These are phyloP conservation scores for Candida sonorensis DNA, from an alignment of 805 yeast species.

Conservation along the genomic window DNA sequence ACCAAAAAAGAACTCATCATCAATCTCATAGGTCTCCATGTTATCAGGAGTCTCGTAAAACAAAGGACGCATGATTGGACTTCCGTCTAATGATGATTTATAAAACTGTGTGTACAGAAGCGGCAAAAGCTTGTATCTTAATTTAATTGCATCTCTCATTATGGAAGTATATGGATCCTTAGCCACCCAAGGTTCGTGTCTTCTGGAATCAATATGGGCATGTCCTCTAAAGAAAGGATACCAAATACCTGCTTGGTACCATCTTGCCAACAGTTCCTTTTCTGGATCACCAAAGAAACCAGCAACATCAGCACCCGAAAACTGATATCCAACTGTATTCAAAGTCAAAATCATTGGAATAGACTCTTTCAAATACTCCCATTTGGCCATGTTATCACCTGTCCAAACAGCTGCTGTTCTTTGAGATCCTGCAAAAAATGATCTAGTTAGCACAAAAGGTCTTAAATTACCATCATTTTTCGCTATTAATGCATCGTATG, in stretches of 20 bases:
- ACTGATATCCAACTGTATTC: constrained; percentile 82
- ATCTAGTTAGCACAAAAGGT: constrained; percentile 83
- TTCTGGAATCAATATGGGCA: constrained; percentile 88
- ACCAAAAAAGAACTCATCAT: constrained; percentile 81
- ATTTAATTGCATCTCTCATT: constrained; percentile 62
- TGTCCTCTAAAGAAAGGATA: constrained; percentile 96
- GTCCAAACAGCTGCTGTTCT: constrained; percentile 94
- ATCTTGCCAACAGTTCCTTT: constrained; percentile 72
- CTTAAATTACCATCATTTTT: constrained; percentile 51
- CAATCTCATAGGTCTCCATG: constrained; percentile 47
- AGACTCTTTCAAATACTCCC: constrained; percentile 79
- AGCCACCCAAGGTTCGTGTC: constrained; percentile 89
- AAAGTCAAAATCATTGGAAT: constrained; percentile 83
- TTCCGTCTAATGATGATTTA: constrained; percentile 51
- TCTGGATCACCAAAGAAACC: constrained; percentile 93
- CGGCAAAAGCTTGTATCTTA: constrained; percentile 76
- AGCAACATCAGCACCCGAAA: constrained; percentile 94
- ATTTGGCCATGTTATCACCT: constrained; percentile 90
- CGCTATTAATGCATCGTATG: constrained; percentile 55
- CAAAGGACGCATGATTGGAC: constrained; percentile 68
- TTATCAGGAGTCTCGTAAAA: constrained; percentile 49
- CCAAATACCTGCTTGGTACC: constrained; percentile 96
- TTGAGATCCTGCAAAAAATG: constrained; percentile 90
- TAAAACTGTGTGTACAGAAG: constrained; percentile 74
- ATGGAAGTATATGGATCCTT: constrained; percentile 65